phyloP scores from a whole-genome alignment of 2,329 filamentous ascomycete genomes.

The Diaporthe velutina region DNA sequence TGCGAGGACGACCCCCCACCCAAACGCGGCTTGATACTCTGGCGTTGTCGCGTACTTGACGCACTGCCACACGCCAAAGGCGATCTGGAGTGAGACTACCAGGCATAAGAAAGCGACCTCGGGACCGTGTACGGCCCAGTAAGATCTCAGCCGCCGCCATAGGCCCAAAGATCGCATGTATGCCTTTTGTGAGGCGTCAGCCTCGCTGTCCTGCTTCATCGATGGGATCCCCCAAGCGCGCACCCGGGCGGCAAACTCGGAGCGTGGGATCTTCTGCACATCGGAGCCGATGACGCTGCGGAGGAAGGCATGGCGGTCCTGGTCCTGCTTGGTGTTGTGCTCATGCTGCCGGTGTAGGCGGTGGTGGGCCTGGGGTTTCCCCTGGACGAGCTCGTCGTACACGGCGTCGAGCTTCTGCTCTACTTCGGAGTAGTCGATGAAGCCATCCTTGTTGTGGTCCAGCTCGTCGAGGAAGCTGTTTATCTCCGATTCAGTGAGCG shows the following conservation, averaged over 20 bases:
- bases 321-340: slow-evolving; percentile 49
- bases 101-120: slow-evolving; percentile 62
- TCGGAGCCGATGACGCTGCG: slow-evolving; percentile 61
- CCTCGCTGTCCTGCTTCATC: slow-evolving; percentile 8
- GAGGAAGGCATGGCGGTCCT: slow-evolving; percentile 64
- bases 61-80: slow-evolving; percentile 67
- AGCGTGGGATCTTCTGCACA: slow-evolving; percentile 56
- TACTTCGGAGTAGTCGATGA: slow-evolving; percentile 64
- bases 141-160: slow-evolving; percentile 61
- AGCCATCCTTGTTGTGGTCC: slow-evolving; percentile 64
- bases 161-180: slow-evolving; percentile 60
- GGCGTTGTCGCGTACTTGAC: slow-evolving; percentile 63
- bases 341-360: slow-evolving; percentile 51
- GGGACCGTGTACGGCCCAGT: slow-evolving; percentile 68
- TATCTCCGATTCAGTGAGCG: slow-evolving; percentile 63
- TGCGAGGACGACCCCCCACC: slow-evolving; percentile 68
- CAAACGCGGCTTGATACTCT: slow-evolving; percentile 62
- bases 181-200: slow-evolving; percentile 60
- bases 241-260: slow-evolving; percentile 60
- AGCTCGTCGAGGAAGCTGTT: slow-evolving; percentile 64
- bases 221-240: slow-evolving; percentile 53
- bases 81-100: slow-evolving; percentile 61
- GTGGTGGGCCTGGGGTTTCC: slow-evolving; percentile 54
- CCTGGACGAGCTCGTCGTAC: slow-evolving; percentile 63
- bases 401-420: slow-evolving; percentile 66